Percentiles rank a stretch among this genome's conserved stretches.
Evolutionary conservation across 345 rosid species (phyloP).

Genomic region (Hibiscus syriacus): DNA sequence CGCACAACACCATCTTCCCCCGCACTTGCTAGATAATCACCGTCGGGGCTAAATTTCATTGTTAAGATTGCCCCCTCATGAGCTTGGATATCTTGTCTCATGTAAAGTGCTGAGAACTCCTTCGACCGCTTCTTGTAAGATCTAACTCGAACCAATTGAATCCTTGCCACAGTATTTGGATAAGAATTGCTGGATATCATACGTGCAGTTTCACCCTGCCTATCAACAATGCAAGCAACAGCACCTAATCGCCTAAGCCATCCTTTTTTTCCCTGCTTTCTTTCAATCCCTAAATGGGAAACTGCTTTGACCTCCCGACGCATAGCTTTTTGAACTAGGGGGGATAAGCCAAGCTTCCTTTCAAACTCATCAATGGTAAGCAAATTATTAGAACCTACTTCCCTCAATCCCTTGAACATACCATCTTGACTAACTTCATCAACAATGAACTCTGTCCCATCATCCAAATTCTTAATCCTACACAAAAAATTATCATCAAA

Average conservation of each 20-base stretch:
- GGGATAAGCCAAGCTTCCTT: neutral
- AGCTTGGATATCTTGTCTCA: neutral
- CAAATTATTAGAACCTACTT: neutral
- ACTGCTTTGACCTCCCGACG: neutral
- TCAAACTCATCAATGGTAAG: neutral
- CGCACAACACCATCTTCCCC: conserved; percentile 33
- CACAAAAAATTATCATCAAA: neutral
- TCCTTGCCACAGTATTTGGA: neutral
- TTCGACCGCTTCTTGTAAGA: neutral
- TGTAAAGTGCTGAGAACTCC: neutral
- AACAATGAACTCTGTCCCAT: neutral
- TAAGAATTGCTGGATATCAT: neutral
- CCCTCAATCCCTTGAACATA: neutral
- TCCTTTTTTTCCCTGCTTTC: neutral
- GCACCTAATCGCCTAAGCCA: neutral
- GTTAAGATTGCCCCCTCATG: neutral
- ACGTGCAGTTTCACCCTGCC: neutral
- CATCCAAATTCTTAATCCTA: conserved; percentile 1
- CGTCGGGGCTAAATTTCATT: conserved; percentile 13
- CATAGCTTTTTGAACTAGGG: neutral
- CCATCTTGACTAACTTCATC: neutral
- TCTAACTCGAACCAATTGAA: neutral
- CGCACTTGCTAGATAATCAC: conserved; percentile 32
- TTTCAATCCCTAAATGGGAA: neutral
- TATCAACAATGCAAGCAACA: conserved; percentile 1